These are phyloP conservation scores for Hanseniaspora thailandica DNA, from an alignment of 805 yeast species.

Conservation along the genomic window DNA sequence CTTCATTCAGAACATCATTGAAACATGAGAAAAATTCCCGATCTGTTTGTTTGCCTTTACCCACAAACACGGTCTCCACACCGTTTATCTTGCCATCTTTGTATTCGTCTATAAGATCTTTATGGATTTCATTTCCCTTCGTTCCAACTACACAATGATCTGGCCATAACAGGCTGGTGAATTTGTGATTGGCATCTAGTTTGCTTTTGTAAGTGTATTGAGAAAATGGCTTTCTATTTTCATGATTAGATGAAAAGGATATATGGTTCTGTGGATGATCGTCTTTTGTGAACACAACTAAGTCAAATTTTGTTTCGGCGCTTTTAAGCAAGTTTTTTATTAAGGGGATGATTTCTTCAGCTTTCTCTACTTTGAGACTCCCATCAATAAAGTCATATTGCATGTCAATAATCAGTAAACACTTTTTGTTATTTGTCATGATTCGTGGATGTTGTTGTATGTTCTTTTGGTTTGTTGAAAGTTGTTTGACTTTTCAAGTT, in stretches of 20 bases:
- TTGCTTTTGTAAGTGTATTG: slow-evolving; percentile 42
- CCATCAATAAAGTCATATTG: slow-evolving; percentile 80
- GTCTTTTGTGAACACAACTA: slow-evolving; percentile 65
- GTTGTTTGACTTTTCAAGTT: too few relatives aligned
- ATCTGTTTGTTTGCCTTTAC: slow-evolving; percentile 60
- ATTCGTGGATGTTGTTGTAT: too few relatives aligned
- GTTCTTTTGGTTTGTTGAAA: not conserved
- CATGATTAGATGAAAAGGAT: slow-evolving; percentile 69
- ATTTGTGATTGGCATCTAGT: slow-evolving; percentile 18
- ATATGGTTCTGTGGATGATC: slow-evolving; percentile 77
- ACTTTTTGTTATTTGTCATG: slow-evolving; percentile 28
- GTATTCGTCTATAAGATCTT: slow-evolving; percentile 30
- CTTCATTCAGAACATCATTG: slow-evolving; percentile 62
- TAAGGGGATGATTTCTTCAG: slow-evolving; percentile 44
- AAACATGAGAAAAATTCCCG: slow-evolving; percentile 85
- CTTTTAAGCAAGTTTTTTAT: slow-evolving; percentile 37
- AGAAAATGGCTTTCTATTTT: slow-evolving; percentile 39
- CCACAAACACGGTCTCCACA: slow-evolving; percentile 33
- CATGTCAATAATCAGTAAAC: slow-evolving; percentile 65
- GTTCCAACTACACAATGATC: slow-evolving; percentile 75
- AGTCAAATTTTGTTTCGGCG: slow-evolving; percentile 41
- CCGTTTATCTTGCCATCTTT: not conserved
- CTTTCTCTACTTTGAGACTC: slow-evolving; percentile 58
- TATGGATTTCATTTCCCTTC: slow-evolving; percentile 53
- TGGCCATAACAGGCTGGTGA: slow-evolving; percentile 58